Conservation (phyloP, 163 green algal species). For the Scenedesmus sp. region DNA sequence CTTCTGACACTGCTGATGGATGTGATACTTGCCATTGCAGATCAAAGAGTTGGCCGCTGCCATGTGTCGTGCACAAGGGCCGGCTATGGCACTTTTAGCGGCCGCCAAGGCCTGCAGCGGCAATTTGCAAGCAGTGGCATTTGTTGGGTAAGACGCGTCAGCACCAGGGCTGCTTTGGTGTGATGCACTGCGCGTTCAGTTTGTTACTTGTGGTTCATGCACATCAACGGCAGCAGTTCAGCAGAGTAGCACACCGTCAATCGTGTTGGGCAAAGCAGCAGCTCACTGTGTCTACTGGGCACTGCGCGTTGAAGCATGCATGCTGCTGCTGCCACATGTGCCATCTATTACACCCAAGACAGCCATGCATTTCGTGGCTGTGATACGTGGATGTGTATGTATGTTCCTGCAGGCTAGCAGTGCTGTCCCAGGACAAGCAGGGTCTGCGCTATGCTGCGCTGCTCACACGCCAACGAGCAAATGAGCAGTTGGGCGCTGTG, state of each 20-base stretch:
- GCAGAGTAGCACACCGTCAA: too few relatives aligned
- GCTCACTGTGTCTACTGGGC: too few relatives aligned
- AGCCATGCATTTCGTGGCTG: not conserved
- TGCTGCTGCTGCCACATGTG: not conserved
- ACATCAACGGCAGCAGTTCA: too few relatives aligned
- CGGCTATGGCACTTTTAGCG: not conserved
- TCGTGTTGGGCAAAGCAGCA: too few relatives aligned
- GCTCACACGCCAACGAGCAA: not conserved
- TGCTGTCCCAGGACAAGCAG: slow-evolving; percentile 22
- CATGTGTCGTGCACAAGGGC: slow-evolving; percentile 2
- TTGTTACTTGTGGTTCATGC: too few relatives aligned
- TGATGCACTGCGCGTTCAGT: not conserved
- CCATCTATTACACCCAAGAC: not conserved
- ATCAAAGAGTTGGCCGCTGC: not conserved
- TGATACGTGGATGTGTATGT: not conserved
- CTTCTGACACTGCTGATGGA: not conserved
- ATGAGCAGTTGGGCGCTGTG: not conserved
- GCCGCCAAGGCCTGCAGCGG: not conserved
- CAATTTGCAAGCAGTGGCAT: not conserved
- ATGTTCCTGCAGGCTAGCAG: slow-evolving; percentile 28
- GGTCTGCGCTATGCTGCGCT: slow-evolving; percentile 5
- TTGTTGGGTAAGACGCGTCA: slow-evolving; percentile 12
- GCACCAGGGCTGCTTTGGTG: not conserved
- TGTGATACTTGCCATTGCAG: not conserved
- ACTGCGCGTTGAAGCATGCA: too few relatives aligned